These are phyloP conservation scores for Sutorius australiensis DNA, from an alignment of 768 basidiomycete species.

Conservation along the genomic window DNA sequence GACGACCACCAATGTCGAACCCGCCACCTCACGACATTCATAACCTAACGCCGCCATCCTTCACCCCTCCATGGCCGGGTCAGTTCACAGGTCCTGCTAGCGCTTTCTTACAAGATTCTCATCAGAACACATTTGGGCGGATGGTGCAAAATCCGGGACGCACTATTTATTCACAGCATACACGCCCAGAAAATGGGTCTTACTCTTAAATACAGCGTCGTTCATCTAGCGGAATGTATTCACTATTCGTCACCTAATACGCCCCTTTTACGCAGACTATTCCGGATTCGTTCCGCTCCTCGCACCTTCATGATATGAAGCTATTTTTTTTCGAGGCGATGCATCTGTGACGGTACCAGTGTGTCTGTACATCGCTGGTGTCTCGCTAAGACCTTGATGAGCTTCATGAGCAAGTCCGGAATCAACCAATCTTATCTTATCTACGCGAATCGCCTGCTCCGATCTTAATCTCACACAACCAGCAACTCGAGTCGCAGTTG, in stretches of 20 bases:
- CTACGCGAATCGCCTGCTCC: not conserved
- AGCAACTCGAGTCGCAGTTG: not conserved
- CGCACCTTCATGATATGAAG: not conserved
- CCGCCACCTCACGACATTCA: constrained; percentile 22
- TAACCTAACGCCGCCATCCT: constrained; percentile 19
- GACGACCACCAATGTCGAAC: constrained; percentile 13
- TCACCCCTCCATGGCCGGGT: constrained; percentile 30
- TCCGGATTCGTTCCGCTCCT: not conserved
- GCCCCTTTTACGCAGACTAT: not conserved
- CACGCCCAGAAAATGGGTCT: constrained; percentile 34
- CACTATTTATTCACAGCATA: constrained; percentile 58
- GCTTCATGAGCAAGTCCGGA: not conserved
- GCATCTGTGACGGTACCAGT: not conserved
- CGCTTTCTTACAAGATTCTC: constrained; percentile 45
- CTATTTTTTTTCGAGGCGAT: not conserved
- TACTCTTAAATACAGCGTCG: constrained; percentile 19
- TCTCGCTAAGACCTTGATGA: no score
- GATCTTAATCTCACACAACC: not conserved
- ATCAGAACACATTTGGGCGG: constrained; percentile 37
- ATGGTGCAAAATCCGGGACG: constrained; percentile 50
- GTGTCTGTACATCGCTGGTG: no score
- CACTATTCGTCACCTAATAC: constrained; percentile 21
- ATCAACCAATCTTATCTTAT: constrained; percentile 18
- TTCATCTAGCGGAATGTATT: constrained; percentile 18
- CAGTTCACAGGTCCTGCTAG: constrained; percentile 49